Evolutionary conservation across 2,329 filamentous ascomycete species (phyloP).

Genomic region (Sporothrix pallida): DNA sequence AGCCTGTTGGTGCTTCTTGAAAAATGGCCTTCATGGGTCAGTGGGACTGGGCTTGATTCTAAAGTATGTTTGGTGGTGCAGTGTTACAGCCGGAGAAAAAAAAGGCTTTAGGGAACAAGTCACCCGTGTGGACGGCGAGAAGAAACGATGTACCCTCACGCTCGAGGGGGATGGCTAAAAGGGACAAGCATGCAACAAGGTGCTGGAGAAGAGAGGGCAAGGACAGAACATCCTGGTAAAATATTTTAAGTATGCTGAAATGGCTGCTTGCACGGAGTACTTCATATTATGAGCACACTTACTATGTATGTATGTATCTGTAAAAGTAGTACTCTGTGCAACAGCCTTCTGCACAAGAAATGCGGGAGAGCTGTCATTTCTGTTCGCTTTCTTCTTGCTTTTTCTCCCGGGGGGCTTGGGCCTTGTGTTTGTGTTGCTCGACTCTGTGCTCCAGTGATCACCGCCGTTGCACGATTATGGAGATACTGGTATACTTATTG

Average conservation of each 20-base stretch:
- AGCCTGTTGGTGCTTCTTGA: not conserved
- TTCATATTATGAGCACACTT: not conserved
- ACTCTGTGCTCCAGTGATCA: slow-evolving; percentile 17
- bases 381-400: not conserved
- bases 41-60: too few species aligned
- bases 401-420: too few species aligned
- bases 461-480: not conserved
- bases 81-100: slow-evolving; percentile 7
- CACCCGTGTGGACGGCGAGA: not conserved
- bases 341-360: not conserved
- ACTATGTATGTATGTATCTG: not conserved
- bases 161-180: not conserved
- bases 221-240: not conserved
- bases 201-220: not conserved
- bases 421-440: not conserved
- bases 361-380: slow-evolving; percentile 19
- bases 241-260: not conserved
- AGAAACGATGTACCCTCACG: slow-evolving; percentile 14
- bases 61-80: slow-evolving; percentile 6
- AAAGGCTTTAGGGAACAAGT: not conserved
- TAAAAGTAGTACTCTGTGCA: not conserved
- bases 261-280: not conserved
- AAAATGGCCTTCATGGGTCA: not conserved
- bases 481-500: not conserved
- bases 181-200: not conserved